Conservation (phyloP, 2,329 filamentous ascomycete species). For the Stemphylium beticola region DNA sequence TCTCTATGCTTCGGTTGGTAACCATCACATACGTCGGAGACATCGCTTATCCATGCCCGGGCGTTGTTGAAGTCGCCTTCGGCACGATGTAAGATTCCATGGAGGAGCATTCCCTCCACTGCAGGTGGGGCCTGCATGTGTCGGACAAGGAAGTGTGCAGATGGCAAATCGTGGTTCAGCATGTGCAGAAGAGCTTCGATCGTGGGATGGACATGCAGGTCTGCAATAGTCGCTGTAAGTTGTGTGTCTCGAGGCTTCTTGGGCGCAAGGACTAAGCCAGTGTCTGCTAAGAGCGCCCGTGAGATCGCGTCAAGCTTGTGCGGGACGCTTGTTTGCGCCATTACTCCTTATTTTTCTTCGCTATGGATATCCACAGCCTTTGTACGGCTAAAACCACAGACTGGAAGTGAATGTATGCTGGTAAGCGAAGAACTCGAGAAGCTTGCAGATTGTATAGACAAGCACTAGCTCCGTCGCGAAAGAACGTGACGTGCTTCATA, state of each 20-base stretch:
- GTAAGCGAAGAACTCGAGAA: background rate
- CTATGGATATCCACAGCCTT: background rate
- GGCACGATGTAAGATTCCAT: slow-evolving; percentile 58
- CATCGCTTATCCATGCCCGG: slow-evolving; percentile 57
- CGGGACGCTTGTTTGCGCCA: background rate
- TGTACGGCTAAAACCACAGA: background rate
- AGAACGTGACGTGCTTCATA: slow-evolving; percentile 13
- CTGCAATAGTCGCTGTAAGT: slow-evolving; percentile 29
- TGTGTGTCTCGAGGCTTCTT: slow-evolving; percentile 13
- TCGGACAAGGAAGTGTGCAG: slow-evolving; percentile 59
- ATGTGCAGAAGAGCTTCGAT: slow-evolving; percentile 60
- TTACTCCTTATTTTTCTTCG: background rate
- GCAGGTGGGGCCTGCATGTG: slow-evolving; percentile 59
- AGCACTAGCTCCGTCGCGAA: background rate
- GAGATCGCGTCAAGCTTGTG: slow-evolving; percentile 14
- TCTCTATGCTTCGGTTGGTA: slow-evolving; percentile 32
- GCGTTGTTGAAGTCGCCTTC: slow-evolving; percentile 60
- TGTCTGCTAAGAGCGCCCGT: slow-evolving; percentile 18
- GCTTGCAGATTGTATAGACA: background rate
- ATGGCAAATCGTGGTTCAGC: slow-evolving; percentile 58
- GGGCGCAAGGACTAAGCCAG: slow-evolving; percentile 21
- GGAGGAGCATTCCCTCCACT: slow-evolving; percentile 59
- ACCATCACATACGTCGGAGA: slow-evolving; percentile 46
- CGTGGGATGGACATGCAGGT: slow-evolving; percentile 53
- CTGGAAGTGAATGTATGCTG: background rate